phyloP scores from a whole-genome alignment of 192 early-diverging fungal genomes.

The Glomus cerebriforme region DNA sequence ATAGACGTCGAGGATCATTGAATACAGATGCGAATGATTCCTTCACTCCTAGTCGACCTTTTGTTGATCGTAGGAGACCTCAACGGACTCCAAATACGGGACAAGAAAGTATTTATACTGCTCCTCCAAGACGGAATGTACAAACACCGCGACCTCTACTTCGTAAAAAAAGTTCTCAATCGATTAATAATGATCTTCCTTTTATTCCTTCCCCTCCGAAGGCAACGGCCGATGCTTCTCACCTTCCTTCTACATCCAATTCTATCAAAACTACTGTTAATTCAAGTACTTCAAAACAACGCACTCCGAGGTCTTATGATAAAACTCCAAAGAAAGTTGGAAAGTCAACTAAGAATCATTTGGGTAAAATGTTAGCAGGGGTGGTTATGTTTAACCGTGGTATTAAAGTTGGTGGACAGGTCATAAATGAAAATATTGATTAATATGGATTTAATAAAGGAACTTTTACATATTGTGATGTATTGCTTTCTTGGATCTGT shows the following conservation, averaged over 20 bases:
- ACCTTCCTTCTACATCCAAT: not conserved
- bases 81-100: not conserved
- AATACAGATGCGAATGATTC: not conserved
- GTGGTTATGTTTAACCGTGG: slow-evolving; percentile 29
- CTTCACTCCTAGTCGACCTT: not conserved
- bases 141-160: not conserved
- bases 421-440: not conserved
- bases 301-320: not conserved
- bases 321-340: slow-evolving; percentile 19
- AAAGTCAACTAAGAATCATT: slow-evolving; percentile 22
- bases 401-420: slow-evolving; percentile 30
- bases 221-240: not conserved
- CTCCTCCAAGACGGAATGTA: not conserved
- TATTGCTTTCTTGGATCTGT: no score
- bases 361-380: slow-evolving; percentile 23
- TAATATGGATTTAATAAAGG: not conserved
- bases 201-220: not conserved
- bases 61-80: not conserved
- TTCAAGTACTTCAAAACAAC: not conserved
- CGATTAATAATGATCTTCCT: not conserved
- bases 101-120: not conserved
- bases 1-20: slow-evolving; percentile 19
- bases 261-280: not conserved
- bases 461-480: not conserved
- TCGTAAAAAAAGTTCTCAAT: not conserved